Evolutionary conservation across 75 land plant genomes (phyloP).

Genomic region (Sequoia sempervirens): DNA sequence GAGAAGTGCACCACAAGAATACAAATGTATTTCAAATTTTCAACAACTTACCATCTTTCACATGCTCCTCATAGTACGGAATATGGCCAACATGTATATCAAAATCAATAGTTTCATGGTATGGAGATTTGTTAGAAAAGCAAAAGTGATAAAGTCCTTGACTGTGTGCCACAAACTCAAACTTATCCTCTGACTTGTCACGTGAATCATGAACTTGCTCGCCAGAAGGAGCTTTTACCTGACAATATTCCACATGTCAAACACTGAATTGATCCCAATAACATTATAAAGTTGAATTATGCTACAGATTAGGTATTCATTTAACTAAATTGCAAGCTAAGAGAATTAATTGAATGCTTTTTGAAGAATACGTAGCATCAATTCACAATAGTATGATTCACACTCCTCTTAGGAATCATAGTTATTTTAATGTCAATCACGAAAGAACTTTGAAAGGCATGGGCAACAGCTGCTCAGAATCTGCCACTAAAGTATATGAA

Average conservation of each 20-base stretch:
- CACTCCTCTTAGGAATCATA: neutral
- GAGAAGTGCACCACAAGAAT: neutral
- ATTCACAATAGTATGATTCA: neutral
- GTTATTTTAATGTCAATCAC: neutral
- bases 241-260: conserved; percentile 9
- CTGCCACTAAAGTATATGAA: neutral
- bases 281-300: neutral
- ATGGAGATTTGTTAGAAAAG: conserved; percentile 74
- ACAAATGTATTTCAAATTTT: neutral
- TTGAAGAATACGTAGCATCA: neutral
- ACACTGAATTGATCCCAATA: neutral
- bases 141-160: conserved; percentile 79
- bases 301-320: neutral
- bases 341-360: neutral
- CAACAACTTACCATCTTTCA: conserved; percentile 66
- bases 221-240: conserved; percentile 79
- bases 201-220: conserved; percentile 65
- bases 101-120: conserved; percentile 84
- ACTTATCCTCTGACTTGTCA: conserved; percentile 62
- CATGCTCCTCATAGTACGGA: conserved; percentile 59
- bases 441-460: neutral
- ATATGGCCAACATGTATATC: conserved; percentile 78
- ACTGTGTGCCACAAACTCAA: conserved; percentile 53
- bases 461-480: neutral
- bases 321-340: neutral